Evolutionary conservation across 495 filamentous ascomycete species (phyloP).

Genomic region (Neurospora pannonica): DNA sequence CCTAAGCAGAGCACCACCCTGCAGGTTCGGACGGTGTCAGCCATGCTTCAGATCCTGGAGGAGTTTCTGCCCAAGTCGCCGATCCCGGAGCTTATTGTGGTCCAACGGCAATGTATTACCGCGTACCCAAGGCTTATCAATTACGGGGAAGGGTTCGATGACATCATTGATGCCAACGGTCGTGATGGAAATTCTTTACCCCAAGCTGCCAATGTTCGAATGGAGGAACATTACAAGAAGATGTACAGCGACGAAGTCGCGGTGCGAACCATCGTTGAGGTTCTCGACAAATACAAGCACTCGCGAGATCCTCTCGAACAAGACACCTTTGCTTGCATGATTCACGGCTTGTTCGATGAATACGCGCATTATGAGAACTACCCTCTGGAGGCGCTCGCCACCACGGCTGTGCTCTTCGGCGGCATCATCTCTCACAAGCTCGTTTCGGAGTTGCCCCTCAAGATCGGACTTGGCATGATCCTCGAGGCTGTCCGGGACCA

Average conservation of each 20-base stretch:
- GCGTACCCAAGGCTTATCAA: constrained; percentile 94
- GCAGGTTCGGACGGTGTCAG: constrained; percentile 73
- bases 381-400: constrained; percentile 84
- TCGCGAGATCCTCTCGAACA: constrained; percentile 76
- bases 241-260: constrained; percentile 89
- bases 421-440: constrained; percentile 91
- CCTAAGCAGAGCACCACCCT: constrained; percentile 50
- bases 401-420: constrained; percentile 92
- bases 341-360: constrained; percentile 94
- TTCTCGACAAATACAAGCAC: constrained; percentile 73
- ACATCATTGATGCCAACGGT: constrained; percentile 79
- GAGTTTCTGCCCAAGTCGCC: constrained; percentile 44
- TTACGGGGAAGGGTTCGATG: constrained; percentile 84
- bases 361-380: constrained; percentile 93
- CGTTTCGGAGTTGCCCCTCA: constrained; percentile 78
- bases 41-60: constrained; percentile 68
- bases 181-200: constrained; percentile 69
- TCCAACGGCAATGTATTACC: constrained; percentile 82
- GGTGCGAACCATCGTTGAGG: constrained; percentile 68
- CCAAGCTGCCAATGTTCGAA: constrained; percentile 68
- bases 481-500: constrained; percentile 85
- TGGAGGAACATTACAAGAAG: constrained; percentile 93
- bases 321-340: constrained; percentile 96
- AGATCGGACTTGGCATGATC: constrained; percentile 91
- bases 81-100: constrained; percentile 39